Conservation (phyloP, 2,329 filamentous ascomycete species). For the Aschersonia sp. region DNA sequence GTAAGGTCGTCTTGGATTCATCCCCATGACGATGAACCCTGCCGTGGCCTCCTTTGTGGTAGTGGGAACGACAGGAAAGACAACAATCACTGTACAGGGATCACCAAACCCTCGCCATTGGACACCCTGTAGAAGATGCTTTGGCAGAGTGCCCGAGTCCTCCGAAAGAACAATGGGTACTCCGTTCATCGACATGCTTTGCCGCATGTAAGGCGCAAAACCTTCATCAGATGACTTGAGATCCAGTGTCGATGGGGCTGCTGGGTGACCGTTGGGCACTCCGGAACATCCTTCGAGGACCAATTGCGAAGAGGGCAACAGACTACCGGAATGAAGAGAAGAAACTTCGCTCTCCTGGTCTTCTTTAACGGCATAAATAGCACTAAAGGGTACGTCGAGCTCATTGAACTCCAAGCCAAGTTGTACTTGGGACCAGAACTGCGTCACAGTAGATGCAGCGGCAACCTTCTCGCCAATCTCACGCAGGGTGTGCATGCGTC, state of each 20-base stretch:
- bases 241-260: conserved; percentile 49
- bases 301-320: conserved; percentile 46
- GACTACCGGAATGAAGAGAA: conserved; percentile 54
- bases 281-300: conserved; percentile 61
- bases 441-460: conserved; percentile 54
- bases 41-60: conserved; percentile 55
- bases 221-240: conserved; percentile 54
- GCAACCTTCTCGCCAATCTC: conserved; percentile 66
- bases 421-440: conserved; percentile 60
- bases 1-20: conserved; percentile 66
- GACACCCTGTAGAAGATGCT: conserved; percentile 49
- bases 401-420: conserved; percentile 60
- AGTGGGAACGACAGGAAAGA: conserved; percentile 68
- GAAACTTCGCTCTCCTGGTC: conserved; percentile 58
- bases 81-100: conserved; percentile 52
- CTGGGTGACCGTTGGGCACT: conserved; percentile 47
- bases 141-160: conserved; percentile 51
- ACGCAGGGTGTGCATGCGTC: conserved; percentile 64
- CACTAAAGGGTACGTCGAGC: conserved; percentile 59
- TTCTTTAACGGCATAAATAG: conserved; percentile 63
- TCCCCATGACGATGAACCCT: conserved; percentile 65
- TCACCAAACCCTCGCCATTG: conserved; percentile 59
- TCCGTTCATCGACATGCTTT: conserved; percentile 53
- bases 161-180: conserved; percentile 53
- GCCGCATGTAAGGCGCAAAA: conserved; percentile 62